Conservation (phyloP, 768 basidiomycete species). For the Leccinum imitatum region DNA sequence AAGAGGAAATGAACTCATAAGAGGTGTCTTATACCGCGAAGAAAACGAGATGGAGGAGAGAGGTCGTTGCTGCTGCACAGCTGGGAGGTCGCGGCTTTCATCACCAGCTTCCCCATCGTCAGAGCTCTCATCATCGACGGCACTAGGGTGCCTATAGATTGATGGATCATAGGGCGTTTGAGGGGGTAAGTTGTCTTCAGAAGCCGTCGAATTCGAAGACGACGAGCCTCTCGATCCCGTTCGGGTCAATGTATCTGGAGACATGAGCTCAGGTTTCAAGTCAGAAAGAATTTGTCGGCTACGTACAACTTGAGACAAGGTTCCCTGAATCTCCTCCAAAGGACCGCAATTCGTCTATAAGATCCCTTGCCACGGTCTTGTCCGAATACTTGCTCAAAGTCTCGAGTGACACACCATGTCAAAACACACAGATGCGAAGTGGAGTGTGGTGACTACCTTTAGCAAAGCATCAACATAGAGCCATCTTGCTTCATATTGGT, state of each 20-base stretch:
- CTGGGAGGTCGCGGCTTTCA: slow-evolving; percentile 45
- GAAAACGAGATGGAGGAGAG: slow-evolving; percentile 66
- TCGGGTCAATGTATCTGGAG: slow-evolving; percentile 34
- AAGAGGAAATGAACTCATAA: slow-evolving; percentile 58
- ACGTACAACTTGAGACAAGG: slow-evolving; percentile 64
- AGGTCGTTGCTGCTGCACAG: slow-evolving; percentile 46
- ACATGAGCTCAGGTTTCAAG: slow-evolving; percentile 1
- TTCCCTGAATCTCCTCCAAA: slow-evolving; percentile 69
- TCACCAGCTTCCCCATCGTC: slow-evolving; percentile 52
- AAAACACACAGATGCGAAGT: slow-evolving; percentile 1
- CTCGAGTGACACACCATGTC: slow-evolving; percentile 37
- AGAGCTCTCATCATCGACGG: slow-evolving; percentile 36
- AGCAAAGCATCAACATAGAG: slow-evolving; percentile 85
- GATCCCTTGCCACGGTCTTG: slow-evolving; percentile 70
- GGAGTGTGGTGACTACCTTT: slow-evolving; percentile 49
- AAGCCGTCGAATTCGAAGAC: slow-evolving; percentile 64
- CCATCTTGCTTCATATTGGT: slow-evolving; percentile 79
- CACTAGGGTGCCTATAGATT: slow-evolving; percentile 15
- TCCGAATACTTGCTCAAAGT: slow-evolving; percentile 81
- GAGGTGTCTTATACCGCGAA: slow-evolving; percentile 77
- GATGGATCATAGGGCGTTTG: slow-evolving; percentile 16
- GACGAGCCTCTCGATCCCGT: slow-evolving; percentile 56
- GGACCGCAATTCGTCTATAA: slow-evolving; percentile 76
- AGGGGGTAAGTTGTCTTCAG: slow-evolving; percentile 35
- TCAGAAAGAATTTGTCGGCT: background rate